Conservation (phyloP, 2,329 filamentous ascomycete species). For the Arthrobotrys sinensis region DNA sequence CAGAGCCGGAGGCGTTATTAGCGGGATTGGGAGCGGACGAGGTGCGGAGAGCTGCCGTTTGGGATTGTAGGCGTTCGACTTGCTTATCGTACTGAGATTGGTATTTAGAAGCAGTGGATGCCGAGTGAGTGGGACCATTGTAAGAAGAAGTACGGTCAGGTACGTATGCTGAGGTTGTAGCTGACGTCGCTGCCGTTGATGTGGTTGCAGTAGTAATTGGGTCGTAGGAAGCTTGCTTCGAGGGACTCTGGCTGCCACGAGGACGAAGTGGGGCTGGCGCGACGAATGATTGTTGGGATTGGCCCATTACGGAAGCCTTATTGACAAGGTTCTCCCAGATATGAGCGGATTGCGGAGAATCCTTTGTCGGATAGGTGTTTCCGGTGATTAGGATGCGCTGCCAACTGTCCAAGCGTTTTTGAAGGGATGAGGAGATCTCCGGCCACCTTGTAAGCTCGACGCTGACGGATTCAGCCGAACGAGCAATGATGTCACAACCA, state of each 20-base stretch:
- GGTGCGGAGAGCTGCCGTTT: conserved; percentile 21
- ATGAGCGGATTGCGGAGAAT: conserved; percentile 50
- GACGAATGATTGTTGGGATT: conserved; percentile 43
- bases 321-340: conserved; percentile 58
- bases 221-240: conserved; percentile 41
- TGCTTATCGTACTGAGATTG: conserved; percentile 40
- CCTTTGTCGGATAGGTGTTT: conserved; percentile 55
- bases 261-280: conserved; percentile 42
- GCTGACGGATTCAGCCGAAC: conserved; percentile 47
- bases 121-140: conserved; percentile 1
- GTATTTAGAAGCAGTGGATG: conserved; percentile 32
- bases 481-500: conserved; percentile 50
- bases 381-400: conserved; percentile 46
- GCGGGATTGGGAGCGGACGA: conserved; percentile 13
- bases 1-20: conserved; percentile 1
- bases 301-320: conserved; percentile 56
- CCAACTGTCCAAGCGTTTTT: conserved; percentile 55
- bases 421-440: conserved; percentile 59
- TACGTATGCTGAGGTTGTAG: conserved; percentile 18
- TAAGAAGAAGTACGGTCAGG: conserved; percentile 48
- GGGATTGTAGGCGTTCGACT: conserved; percentile 43
- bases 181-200: neutral
- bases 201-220: conserved; percentile 16
- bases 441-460: conserved; percentile 51
- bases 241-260: conserved; percentile 50